Evolutionary conservation across 176 grass and related monocot genomes (phyloP).

Genomic region (Guadua angustifolia): DNA sequence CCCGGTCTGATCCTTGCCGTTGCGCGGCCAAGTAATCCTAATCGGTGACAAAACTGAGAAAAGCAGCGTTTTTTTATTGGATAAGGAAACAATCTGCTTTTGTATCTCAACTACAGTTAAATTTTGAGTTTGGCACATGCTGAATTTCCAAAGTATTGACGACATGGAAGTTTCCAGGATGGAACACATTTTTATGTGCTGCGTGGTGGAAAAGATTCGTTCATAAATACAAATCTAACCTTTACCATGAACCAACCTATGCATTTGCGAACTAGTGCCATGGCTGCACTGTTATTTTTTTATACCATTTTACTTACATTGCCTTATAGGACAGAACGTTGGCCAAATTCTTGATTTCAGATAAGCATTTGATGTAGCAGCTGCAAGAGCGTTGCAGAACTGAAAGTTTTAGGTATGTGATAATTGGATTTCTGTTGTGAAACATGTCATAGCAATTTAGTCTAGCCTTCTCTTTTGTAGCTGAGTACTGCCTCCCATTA

Average conservation of each 20-base stretch:
- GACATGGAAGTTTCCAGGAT: not conserved
- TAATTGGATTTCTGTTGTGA: slow-evolving; percentile 26
- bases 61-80: not conserved
- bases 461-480: slow-evolving; percentile 44
- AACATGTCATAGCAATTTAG: slow-evolving; percentile 4
- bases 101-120: not conserved
- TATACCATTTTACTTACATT: slow-evolving; percentile 42
- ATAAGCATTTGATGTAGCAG: slow-evolving; percentile 78
- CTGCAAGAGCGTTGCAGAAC: slow-evolving; percentile 92
- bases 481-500: slow-evolving; percentile 89
- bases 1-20: no score
- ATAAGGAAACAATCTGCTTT: not conserved
- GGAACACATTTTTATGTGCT: not conserved
- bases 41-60: no score
- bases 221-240: not conserved
- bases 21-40: no score
- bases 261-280: not conserved
- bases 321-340: slow-evolving; percentile 84
- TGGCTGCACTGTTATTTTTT: slow-evolving; percentile 6
- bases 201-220: not conserved
- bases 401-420: slow-evolving; percentile 72
- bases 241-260: not conserved
- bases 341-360: slow-evolving; percentile 74
- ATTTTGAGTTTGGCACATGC: not conserved
- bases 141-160: not conserved